phyloP scores from a whole-genome alignment of 148 eudicot species.

The Fagopyrum tataricum region DNA sequence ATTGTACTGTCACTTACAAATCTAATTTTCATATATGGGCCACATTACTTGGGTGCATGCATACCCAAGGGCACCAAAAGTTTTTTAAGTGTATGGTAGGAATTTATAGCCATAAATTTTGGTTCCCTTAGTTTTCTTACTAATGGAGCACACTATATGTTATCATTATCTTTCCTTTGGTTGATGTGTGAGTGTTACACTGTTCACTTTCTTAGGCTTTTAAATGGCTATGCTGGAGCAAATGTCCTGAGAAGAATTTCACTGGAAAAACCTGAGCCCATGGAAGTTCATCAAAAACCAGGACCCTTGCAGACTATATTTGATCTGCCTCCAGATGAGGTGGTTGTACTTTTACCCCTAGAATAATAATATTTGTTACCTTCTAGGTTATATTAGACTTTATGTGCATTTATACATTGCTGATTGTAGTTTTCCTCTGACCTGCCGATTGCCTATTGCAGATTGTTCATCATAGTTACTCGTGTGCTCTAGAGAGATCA shows the following conservation, averaged over 20 bases:
- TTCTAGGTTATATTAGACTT: background rate
- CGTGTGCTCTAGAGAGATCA: conserved; percentile 94
- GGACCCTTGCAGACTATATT: conserved; percentile 91
- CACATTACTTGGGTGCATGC: background rate
- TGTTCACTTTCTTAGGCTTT: conserved; percentile 32
- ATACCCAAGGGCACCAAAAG: background rate
- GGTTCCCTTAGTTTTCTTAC: background rate
- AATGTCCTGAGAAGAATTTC: conserved; percentile 52
- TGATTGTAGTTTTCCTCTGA: background rate
- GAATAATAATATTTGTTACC: background rate
- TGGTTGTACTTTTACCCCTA: conserved; percentile 17
- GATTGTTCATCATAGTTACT: conserved; percentile 85
- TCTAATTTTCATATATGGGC: background rate
- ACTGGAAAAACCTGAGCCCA: conserved; percentile 58
- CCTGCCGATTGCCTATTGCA: conserved; percentile 29
- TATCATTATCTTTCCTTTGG: background rate
- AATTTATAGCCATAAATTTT: background rate
- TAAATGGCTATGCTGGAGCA: conserved; percentile 66
- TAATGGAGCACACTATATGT: background rate
- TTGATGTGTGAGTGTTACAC: background rate
- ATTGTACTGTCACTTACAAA: background rate
- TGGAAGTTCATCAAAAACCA: conserved; percentile 71
- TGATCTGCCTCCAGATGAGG: conserved; percentile 80
- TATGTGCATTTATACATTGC: background rate
- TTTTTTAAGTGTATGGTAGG: background rate